Conservation (phyloP, 495 filamentous ascomycete genomes). For the Penicillium lagena region DNA sequence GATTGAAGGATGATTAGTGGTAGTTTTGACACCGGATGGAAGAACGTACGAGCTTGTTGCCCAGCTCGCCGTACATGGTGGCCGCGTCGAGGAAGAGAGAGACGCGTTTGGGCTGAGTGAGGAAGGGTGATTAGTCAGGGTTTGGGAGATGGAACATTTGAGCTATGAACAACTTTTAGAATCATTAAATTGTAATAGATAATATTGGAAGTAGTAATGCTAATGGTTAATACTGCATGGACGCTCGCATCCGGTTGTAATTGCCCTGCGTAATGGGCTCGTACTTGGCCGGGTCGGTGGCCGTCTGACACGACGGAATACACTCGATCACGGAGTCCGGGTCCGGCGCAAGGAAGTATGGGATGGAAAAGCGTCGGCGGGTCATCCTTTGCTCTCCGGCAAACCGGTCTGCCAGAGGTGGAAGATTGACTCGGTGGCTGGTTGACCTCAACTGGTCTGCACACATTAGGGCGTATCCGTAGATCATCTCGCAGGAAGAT, state of each 20-base stretch:
- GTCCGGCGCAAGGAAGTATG: constrained; percentile 55
- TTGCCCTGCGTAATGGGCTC: constrained; percentile 44
- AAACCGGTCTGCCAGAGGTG: constrained; percentile 27
- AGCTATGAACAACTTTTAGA: neutral
- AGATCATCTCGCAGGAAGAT: neutral
- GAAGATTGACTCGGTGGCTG: constrained; percentile 47
- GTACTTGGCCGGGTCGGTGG: constrained; percentile 40
- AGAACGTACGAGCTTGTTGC: constrained; percentile 66
- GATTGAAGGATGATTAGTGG: constrained; percentile 1
- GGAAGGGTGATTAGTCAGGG: too few species aligned
- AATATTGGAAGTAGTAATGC: neutral
- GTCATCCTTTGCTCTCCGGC: constrained; percentile 39
- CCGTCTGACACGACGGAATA: constrained; percentile 42
- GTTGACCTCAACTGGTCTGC: constrained; percentile 48
- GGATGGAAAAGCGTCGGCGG: constrained; percentile 52
- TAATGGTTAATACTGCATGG: constrained; percentile 37
- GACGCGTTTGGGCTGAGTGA: constrained; percentile 10
- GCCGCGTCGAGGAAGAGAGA: constrained; percentile 7
- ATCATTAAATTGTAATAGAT: neutral
- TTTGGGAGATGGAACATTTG: neutral
- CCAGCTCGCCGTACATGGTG: constrained; percentile 86
- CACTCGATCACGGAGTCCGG: constrained; percentile 48
- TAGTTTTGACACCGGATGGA: neutral
- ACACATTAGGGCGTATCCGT: neutral
- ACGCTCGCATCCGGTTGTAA: constrained; percentile 46